Percentiles rank a stretch among this genome's conserved stretches.
Evolutionary conservation across 768 basidiomycete species (phyloP).

Genomic region (Chalciporus chontae): DNA sequence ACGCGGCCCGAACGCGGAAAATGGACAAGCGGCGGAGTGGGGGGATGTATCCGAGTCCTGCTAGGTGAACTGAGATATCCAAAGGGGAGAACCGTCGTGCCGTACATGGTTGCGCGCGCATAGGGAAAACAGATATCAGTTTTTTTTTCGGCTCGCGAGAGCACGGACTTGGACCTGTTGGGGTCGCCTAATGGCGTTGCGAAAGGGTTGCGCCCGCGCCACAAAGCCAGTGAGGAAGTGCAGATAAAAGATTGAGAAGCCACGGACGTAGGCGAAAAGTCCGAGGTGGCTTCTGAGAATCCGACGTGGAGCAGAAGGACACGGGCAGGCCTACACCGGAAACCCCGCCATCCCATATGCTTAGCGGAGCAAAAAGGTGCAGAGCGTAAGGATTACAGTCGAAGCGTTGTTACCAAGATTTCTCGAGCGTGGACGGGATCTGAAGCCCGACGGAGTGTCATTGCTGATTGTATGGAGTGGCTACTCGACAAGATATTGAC

Average conservation of each 20-base stretch:
- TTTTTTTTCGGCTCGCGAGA: slow-evolving; percentile 10
- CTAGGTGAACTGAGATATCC: slow-evolving; percentile 13
- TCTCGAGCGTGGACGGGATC: background rate
- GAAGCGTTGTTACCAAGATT: too few relatives aligned
- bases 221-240: slow-evolving; percentile 25
- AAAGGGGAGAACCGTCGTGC: slow-evolving; percentile 21
- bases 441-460: background rate
- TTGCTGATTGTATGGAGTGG: slow-evolving; percentile 7
- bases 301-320: slow-evolving; percentile 8
- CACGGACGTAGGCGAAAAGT: slow-evolving; percentile 33
- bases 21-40: slow-evolving; percentile 21
- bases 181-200: slow-evolving; percentile 18
- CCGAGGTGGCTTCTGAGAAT: slow-evolving; percentile 32
- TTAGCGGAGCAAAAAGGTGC: slow-evolving; percentile 14
- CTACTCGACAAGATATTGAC: background rate
- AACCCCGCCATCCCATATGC: slow-evolving; percentile 16
- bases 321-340: slow-evolving; percentile 5
- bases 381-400: too few relatives aligned
- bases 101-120: slow-evolving; percentile 12
- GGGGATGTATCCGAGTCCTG: slow-evolving; percentile 15
- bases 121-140: slow-evolving; percentile 13
- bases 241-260: slow-evolving; percentile 24
- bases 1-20: slow-evolving; percentile 21
- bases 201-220: slow-evolving; percentile 21
- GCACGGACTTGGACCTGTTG: slow-evolving; percentile 11